Base-by-base conservation (phyloP, 1,139 yeast genomes). In the Debaryomyces robertsiae region DNA sequence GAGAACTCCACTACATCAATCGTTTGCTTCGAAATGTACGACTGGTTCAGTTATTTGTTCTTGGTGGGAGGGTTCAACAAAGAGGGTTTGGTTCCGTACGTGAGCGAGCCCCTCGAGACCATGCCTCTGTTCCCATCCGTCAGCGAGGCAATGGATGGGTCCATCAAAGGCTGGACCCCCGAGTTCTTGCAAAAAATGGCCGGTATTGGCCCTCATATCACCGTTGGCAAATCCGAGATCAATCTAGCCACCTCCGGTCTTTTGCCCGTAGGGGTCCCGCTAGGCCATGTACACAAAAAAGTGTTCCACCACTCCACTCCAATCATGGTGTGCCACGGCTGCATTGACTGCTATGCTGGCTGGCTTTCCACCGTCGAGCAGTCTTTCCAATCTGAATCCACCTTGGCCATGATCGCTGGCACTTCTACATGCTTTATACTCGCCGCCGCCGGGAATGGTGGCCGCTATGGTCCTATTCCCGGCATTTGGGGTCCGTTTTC, bases 401-500 rank as follows among this genome's bases (percentile, higher is more conserved):
- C 63, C 6, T 47, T 78, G 14, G 64, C 77, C 2, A 70, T 79
- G 75, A 73, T 78, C 7, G 84, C 84, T 1, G 84, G 84, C 0
- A 80, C 84, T 0, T 78, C 83, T 4, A 79, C 84, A 0, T 80
- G 85, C 46, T 78, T 68, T 45, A 49, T 80, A 3, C 50, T 69
- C 7, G 65, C 69, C 1, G 55, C 61, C 3, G 7, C 22, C 7
- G 22, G n/a, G n/a, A 39, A 40, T 1, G 23, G 32, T 1, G 18
- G 30, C 4, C 27, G 37, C 1, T 18, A 30, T 13, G 33, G 32
- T 1, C 55, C 61, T 19, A 53, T 67, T 2, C 55, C 62, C 0
- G 83, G 83, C 0, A 58, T 78, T 3, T 80, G 84, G 84, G 84
- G 84, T 0, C 84, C 84, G 0, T 79, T 71, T 49, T 28, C 52